Percentiles rank a stretch among this genome's conserved stretches.
phyloP scores from a whole-genome alignment of 257 asterid species.

The Ocimum tenuiflorum region DNA sequence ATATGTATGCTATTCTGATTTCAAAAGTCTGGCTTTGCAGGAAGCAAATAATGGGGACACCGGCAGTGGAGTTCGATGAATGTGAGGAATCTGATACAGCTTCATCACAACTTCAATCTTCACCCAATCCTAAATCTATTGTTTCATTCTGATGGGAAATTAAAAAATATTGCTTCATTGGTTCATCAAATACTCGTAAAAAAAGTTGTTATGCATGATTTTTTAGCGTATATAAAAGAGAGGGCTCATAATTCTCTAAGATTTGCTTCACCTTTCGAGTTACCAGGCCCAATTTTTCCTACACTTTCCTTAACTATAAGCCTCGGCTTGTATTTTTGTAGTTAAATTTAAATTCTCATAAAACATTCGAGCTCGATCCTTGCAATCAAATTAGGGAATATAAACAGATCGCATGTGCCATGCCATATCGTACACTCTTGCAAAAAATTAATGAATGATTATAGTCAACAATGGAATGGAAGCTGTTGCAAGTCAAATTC shows the following conservation, averaged over 20 bases:
- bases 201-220: not conserved
- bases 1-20: not conserved
- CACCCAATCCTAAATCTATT: slow-evolving; percentile 20
- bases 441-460: too few relatives aligned
- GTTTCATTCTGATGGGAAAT: slow-evolving; percentile 28
- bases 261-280: too few relatives aligned
- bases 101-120: slow-evolving; percentile 28
- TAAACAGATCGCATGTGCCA: too few relatives aligned
- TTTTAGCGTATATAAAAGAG: not conserved
- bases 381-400: too few relatives aligned
- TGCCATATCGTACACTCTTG: too few relatives aligned
- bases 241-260: not conserved
- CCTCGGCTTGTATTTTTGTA: too few relatives aligned
- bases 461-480: too few relatives aligned
- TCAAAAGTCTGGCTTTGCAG: slow-evolving; percentile 26
- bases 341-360: too few relatives aligned
- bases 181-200: too few relatives aligned
- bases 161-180: not conserved
- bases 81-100: slow-evolving; percentile 44
- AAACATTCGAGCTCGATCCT: too few relatives aligned
- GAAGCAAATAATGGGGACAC: slow-evolving; percentile 30
- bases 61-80: slow-evolving; percentile 26
- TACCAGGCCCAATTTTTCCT: too few relatives aligned
- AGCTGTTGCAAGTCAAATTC: not conserved
- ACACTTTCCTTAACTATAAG: too few relatives aligned